Evolutionary conservation across 805 yeast species (phyloP), one percentile per base, ranked within the genome.

Genomic region (Saccharomyces mikatae): DNA sequence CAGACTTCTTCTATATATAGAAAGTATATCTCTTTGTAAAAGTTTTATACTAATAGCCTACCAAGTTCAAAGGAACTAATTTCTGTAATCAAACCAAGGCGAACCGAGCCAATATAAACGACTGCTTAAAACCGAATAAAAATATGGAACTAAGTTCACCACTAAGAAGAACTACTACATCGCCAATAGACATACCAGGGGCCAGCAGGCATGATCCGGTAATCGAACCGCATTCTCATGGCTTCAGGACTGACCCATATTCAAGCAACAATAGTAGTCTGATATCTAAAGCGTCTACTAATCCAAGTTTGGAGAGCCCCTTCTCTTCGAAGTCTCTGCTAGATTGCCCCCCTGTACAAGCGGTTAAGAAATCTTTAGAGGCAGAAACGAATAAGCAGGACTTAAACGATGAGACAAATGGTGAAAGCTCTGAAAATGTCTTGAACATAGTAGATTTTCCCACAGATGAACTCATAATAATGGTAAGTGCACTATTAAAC

Each of bases 401-500:
- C 10, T 13, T 28, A n/a, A 41, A 24, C 13, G 28, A 21, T 2
- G 11, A 26, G 24, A 36, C 36, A 32, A 36, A 14, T 21, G 47
- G 29, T 28, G 22, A 9, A 6, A 21, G 6, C 4, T 1, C 8
- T 9, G 44, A 17, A 36, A 36, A 21, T 8, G 21, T 36, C 44
- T 36, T 36, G 11, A 36, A 36, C 44, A 36, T 36, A 17, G 44
- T 11, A 36, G 44, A 36, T 6, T 36, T 36, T 11, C 24, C 44
- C 44, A 36, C 44, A 6, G 44, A 36, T 36, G 44, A 36, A 9
- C 44, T 36, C 44, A 36, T 36, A 36, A 24, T 17, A 36, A 36
- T 36, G 44, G 8, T 36, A 36, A 50, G 51, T 22, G 8, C 30
- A 4, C 11, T 53, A 8, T 30, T 53, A 3, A 53, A 56, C 27